Evolutionary conservation across 805 yeast genomes (phyloP).

Genomic region (Clavispora santaluciae): DNA sequence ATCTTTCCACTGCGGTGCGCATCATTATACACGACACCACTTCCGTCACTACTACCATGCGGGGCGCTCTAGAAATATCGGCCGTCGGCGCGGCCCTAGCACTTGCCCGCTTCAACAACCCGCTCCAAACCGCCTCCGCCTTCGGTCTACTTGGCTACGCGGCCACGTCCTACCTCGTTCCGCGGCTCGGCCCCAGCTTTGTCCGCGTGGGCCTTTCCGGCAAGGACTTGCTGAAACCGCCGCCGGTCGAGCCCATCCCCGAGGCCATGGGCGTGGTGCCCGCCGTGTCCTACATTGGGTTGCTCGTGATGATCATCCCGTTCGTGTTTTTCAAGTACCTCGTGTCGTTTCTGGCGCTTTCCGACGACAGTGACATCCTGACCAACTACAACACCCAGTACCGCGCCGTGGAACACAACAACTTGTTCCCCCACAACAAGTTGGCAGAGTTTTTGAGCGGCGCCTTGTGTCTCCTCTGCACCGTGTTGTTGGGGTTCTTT

Average conservation of each 20-base stretch:
- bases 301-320: constrained; percentile 84
- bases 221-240: constrained; percentile 72
- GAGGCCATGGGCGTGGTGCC: constrained; percentile 92
- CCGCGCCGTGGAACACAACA: constrained; percentile 24
- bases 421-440: constrained; percentile 70
- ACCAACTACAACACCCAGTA: constrained; percentile 33
- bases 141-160: constrained; percentile 65
- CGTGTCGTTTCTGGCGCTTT: constrained; percentile 40
- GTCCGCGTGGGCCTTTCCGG: constrained; percentile 80
- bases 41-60: constrained; percentile 1
- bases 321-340: constrained; percentile 73
- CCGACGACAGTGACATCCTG: constrained; percentile 32
- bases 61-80: constrained; percentile 3
- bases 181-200: constrained; percentile 62
- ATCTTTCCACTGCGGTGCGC: too few relatives aligned
- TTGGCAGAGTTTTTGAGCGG: constrained; percentile 85
- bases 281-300: constrained; percentile 72
- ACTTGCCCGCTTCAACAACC: constrained; percentile 28
- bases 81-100: constrained; percentile 9
- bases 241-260: constrained; percentile 63
- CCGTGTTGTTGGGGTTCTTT: constrained; percentile 79
- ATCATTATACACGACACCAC: too few relatives aligned
- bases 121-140: constrained; percentile 58
- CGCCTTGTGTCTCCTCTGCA: constrained; percentile 74
- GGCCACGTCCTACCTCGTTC: constrained; percentile 58